Conservation (phyloP, 768 basidiomycete genomes). For the Chalciporus chontae region DNA sequence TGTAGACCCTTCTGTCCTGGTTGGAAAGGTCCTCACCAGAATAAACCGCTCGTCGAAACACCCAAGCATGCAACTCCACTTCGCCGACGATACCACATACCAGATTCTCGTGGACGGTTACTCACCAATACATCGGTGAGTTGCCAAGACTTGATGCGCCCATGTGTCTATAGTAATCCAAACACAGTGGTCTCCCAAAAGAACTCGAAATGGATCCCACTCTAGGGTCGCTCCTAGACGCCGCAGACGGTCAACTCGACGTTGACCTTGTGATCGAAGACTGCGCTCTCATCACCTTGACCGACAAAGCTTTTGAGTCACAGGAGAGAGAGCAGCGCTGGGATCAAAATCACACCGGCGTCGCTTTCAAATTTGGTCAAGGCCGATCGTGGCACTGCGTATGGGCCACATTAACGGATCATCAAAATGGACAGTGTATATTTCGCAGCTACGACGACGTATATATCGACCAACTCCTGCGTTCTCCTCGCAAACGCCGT, state of each 20-base stretch:
- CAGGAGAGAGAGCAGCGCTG: constrained; percentile 31
- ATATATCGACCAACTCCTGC: constrained; percentile 46
- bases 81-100: constrained; percentile 40
- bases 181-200: constrained; percentile 49
- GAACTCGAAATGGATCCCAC: constrained; percentile 49
- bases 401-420: constrained; percentile 58
- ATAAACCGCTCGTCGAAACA: constrained; percentile 41
- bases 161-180: neutral
- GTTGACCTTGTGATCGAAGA: constrained; percentile 45
- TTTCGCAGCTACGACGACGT: constrained; percentile 63
- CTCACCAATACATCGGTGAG: constrained; percentile 45
- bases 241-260: constrained; percentile 29
- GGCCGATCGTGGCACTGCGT: constrained; percentile 57
- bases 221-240: constrained; percentile 41
- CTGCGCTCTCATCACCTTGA: constrained; percentile 51
- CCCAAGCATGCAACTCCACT: constrained; percentile 46
- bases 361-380: constrained; percentile 55
- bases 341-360: constrained; percentile 34
- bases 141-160: neutral
- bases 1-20: constrained; percentile 38
- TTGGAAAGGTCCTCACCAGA: constrained; percentile 42
- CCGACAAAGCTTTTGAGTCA: constrained; percentile 55
- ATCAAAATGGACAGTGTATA: constrained; percentile 43
- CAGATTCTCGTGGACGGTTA: constrained; percentile 64
- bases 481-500: constrained; percentile 38